Evolutionary conservation across 2,329 filamentous ascomycete species (phyloP), one percentile per base, ranked within the genome.

Genomic region (Pestalotiopsis sp.): DNA sequence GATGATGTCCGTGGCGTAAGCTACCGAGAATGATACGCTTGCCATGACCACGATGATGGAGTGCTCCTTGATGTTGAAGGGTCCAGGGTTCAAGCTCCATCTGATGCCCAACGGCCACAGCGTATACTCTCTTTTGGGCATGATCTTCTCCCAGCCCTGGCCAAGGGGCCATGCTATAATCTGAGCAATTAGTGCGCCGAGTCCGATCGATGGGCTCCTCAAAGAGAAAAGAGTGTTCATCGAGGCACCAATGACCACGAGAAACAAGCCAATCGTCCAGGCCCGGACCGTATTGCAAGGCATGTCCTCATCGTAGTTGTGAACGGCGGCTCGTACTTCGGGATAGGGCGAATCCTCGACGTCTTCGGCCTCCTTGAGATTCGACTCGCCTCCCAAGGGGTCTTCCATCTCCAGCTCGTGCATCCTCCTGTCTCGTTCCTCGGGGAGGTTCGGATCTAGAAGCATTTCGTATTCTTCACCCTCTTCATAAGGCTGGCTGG

Each of bases 1-100:
- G 59, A 94, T 87, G 38, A 93, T 90, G 72, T 94, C 92, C 1
- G 91, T 94, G 0, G 91, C 91, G 73, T 94, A 94, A 3, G 91
- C 90, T 5, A 86, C 89, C 64, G 82, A 90, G 72, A 93, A 92
- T 4, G 90, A 90, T 5, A 92, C 90, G 75, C 91, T 89, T 17
- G 92, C 91, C 89, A 91, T 91, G 72, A 91, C 87, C 20, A 90
- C 87, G 68, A 92, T 91, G 70, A 92, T 86, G 57, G 88, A 81
- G 76, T 92, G 90, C 75, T 92, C 90, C 77, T 92, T 92, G 76
- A 91, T 84, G 74, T 91, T 92, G 79, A 92, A 92, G 1, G 90
- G 90, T 0, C 89, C 89, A 0, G 90, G 89, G 68, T 92, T 92
- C n/a, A 92, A 79, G 25, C 83, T 84, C 84, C 86, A 90, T 23